phyloP scores from a whole-genome alignment of 345 rosid genomes.

The Brassica juncea region DNA sequence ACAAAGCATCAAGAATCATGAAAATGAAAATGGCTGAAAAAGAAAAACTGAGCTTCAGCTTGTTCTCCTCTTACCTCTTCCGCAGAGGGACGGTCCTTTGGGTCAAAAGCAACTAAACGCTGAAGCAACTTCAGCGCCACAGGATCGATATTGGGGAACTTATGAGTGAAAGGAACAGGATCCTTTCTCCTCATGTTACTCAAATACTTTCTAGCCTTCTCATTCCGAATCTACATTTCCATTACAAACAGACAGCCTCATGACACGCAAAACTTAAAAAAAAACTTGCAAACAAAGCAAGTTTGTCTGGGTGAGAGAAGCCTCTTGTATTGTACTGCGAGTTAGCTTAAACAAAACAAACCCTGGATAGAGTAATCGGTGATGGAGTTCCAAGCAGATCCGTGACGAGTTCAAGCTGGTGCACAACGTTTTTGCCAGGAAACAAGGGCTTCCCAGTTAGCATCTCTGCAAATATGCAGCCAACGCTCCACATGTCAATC shows the following conservation, averaged over 20 bases:
- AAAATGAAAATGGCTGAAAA: background rate
- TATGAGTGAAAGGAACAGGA: conserved; percentile 59
- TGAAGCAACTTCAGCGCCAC: conserved; percentile 74
- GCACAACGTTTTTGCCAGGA: conserved; percentile 95
- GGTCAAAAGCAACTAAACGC: conserved; percentile 91
- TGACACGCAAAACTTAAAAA: conserved; percentile 22
- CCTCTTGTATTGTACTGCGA: conserved; percentile 36
- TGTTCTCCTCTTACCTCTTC: conserved; percentile 61
- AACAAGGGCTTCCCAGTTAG: conserved; percentile 89
- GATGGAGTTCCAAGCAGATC: conserved; percentile 97
- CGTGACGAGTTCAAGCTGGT: conserved; percentile 87
- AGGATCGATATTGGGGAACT: conserved; percentile 68
- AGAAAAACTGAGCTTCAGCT: background rate
- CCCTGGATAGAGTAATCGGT: conserved; percentile 73
- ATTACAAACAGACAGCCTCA: conserved; percentile 38
- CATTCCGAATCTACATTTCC: conserved; percentile 79
- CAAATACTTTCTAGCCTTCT: conserved; percentile 90
- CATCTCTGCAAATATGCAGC: conserved; percentile 97
- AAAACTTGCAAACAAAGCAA: conserved; percentile 37
- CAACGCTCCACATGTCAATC: conserved; percentile 97
- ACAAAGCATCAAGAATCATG: conserved; percentile 16
- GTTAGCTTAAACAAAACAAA: conserved; percentile 48
- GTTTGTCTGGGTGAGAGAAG: conserved; percentile 38
- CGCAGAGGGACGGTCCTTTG: conserved; percentile 90
- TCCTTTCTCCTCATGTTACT: conserved; percentile 74